Evolutionary conservation across 208 protist genomes (phyloP), one percentile per base, ranked within the genome.

Genomic region (Borovskyia barvae): DNA sequence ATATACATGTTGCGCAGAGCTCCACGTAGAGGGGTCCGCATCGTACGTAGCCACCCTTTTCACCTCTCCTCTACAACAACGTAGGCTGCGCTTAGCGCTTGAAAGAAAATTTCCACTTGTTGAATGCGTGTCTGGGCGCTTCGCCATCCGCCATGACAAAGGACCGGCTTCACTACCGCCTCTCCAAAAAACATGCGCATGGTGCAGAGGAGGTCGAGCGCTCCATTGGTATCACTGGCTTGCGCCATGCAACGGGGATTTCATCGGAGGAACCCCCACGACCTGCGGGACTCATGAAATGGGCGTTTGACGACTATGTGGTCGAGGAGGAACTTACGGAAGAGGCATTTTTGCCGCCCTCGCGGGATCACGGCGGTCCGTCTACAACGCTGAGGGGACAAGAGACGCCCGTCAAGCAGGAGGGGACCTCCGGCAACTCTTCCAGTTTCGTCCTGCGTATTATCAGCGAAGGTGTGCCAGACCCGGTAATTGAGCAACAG

Each of bases 281-380:
- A 1, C 70, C 84, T 2, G 68, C 70, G 11, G 87, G 72, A 1
- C 65, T 94, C 20, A 65, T 94, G 53, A 94, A 94, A 67, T 94
- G 87, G 84, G 72, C 87, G 12, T 94, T 91, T 59, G 87, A 94
- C 45, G 87, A 94, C 53, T 85, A 77, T 47, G 58, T 87, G 37
- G 77, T 94, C 20, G 71, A 90, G 54, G 83, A 94, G 48, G 46
- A 75, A 42, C 63, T 90, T 17, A 70, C 80, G 2, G 56, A 45
- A 5, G 48, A 53, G 26, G 45, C 54, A 8, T 45, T 78, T 28
- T 9, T 51, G 1, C 20, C 42, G 20, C 20, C 53, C 15, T 11
- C 3, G 1, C 19, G 32, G 36, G 24, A 30, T 32, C 19, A 28
- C 14, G 37, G 30, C 39, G 36, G 9, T 17, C 8, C 7, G 6